Percentiles rank a stretch among this genome's conserved stretches.
Conservation (phyloP, 2,329 filamentous ascomycete species). For the Trichocomaceae sp. region DNA sequence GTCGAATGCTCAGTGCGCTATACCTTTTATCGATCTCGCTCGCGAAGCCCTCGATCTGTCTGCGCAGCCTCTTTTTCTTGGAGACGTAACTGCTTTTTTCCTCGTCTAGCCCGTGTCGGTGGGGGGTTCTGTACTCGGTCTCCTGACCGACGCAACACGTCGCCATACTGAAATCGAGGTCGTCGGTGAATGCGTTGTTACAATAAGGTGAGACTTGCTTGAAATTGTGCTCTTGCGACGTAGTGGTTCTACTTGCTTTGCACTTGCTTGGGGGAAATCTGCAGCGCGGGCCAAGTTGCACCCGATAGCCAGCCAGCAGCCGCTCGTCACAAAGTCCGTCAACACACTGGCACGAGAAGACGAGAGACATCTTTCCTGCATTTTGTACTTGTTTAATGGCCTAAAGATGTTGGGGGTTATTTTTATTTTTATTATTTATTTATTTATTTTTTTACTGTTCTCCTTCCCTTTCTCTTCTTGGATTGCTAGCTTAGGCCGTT, state of each 20-base stretch:
- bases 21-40: conserved; percentile 18
- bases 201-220: conserved; percentile 30
- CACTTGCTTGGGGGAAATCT: background rate
- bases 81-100: background rate
- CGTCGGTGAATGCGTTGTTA: conserved; percentile 32
- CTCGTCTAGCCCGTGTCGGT: conserved; percentile 28
- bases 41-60: background rate
- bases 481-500: background rate
- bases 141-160: no score
- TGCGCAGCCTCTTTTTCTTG: background rate
- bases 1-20: conserved; percentile 18
- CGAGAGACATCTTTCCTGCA: background rate
- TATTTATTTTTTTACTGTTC: background rate
- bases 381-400: background rate
- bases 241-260: background rate
- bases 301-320: background rate
- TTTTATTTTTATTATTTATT: no score
- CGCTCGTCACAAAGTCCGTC: conserved; percentile 3
- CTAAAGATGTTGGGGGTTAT: background rate
- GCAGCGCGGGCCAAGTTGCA: conserved; percentile 1
- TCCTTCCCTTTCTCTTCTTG: background rate
- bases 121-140: no score
- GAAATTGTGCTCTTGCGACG: conserved; percentile 8
- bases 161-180: conserved; percentile 15
- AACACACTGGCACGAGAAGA: background rate